Evolutionary conservation across 768 basidiomycete genomes (phyloP).

Genomic region (Panaeolus papilionaceus): DNA sequence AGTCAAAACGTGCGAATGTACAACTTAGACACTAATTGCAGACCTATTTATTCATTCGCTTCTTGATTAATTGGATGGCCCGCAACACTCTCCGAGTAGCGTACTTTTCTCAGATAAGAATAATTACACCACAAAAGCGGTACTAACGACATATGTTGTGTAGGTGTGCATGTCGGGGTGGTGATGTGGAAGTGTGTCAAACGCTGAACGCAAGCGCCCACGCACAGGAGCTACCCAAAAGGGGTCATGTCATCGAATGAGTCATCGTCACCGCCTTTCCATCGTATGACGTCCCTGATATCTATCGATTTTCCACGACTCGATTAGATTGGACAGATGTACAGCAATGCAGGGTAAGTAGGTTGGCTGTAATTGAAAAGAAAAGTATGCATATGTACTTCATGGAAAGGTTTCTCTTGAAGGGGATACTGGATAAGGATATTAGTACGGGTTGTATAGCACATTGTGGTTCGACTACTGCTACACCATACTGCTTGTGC

Average conservation of each 20-base stretch:
- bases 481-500: no score
- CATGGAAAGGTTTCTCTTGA: not conserved
- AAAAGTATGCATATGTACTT: not conserved
- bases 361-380: not conserved
- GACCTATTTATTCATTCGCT: not conserved
- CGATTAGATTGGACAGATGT: not conserved
- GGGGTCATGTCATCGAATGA: constrained; percentile 1
- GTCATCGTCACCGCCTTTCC: constrained; percentile 5
- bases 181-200: constrained; percentile 2
- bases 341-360: constrained; percentile 4
- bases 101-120: not conserved
- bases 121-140: not conserved
- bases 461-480: no score
- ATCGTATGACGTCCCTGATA: constrained; percentile 3
- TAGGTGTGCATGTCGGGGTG: not conserved
- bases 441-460: no score
- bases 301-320: not conserved
- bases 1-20: not conserved
- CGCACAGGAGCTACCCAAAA: constrained; percentile 6
- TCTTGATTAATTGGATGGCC: not conserved
- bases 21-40: not conserved
- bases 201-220: constrained; percentile 13
- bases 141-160: not conserved
- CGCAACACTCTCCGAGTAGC: not conserved
- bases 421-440: no score